Evolutionary conservation across 495 filamentous ascomycete species (phyloP).

Genomic region (Aspergillus carlsbadensis): DNA sequence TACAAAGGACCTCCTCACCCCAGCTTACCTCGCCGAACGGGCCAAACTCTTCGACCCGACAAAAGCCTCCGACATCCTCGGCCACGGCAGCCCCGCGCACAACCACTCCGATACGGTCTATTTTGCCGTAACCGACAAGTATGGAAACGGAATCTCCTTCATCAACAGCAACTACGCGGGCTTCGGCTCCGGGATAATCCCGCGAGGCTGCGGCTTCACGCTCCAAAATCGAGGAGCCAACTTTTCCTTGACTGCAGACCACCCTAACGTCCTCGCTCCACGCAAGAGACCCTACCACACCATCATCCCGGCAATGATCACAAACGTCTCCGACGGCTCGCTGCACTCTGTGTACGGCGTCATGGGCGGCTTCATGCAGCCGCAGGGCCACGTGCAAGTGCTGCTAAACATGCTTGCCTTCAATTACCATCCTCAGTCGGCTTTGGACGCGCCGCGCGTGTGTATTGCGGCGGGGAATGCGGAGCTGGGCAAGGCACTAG

Average conservation of each 20-base stretch:
- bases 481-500: constrained; percentile 48
- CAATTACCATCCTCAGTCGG: constrained; percentile 80
- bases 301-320: constrained; percentile 92
- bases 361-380: constrained; percentile 99
- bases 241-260: constrained; percentile 64
- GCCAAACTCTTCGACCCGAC: constrained; percentile 67
- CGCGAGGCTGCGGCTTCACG: constrained; percentile 80
- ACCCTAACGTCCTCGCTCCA: constrained; percentile 78
- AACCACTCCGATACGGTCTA: constrained; percentile 88
- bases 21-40: constrained; percentile 63
- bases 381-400: constrained; percentile 95
- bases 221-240: constrained; percentile 92
- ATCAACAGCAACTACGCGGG: constrained; percentile 94
- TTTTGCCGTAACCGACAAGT: constrained; percentile 75
- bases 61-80: constrained; percentile 53
- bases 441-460: constrained; percentile 84
- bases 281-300: constrained; percentile 95
- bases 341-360: constrained; percentile 88
- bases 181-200: constrained; percentile 88
- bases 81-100: constrained; percentile 68
- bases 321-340: constrained; percentile 65
- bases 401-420: constrained; percentile 87
- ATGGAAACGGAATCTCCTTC: constrained; percentile 90
- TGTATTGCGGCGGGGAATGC: constrained; percentile 75
- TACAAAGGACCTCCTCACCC: constrained; percentile 56